Conservation (phyloP, 768 basidiomycete genomes). For the Leccinum ochraceum region DNA sequence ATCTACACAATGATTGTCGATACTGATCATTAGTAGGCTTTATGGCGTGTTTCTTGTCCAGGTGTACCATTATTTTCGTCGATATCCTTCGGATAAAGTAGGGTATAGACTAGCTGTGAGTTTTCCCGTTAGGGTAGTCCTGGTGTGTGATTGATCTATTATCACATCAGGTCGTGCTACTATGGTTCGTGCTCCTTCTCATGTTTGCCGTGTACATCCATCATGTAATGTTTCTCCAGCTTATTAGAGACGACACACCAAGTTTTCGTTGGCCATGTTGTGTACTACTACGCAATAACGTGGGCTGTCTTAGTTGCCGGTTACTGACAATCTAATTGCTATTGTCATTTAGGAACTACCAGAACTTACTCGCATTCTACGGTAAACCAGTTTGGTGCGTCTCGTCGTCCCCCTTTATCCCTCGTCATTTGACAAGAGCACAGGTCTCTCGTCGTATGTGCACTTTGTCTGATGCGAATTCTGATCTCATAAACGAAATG, state of each 20-base stretch:
- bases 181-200: slow-evolving; percentile 31
- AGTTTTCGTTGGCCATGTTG: slow-evolving; percentile 48
- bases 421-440: slow-evolving; percentile 21
- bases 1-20: neutral
- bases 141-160: neutral
- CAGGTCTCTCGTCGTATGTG: slow-evolving; percentile 52
- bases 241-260: slow-evolving; percentile 50
- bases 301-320: slow-evolving; percentile 31
- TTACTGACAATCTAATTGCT: slow-evolving; percentile 6
- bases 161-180: slow-evolving; percentile 30
- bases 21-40: slow-evolving; percentile 36
- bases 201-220: neutral
- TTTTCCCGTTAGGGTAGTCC: slow-evolving; percentile 7
- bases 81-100: neutral
- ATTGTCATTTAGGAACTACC: slow-evolving; percentile 39
- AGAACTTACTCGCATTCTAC: slow-evolving; percentile 36
- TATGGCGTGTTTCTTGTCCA: slow-evolving; percentile 47
- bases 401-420: neutral
- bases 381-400: slow-evolving; percentile 49
- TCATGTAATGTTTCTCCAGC: slow-evolving; percentile 32
- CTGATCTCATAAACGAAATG: slow-evolving; percentile 1
- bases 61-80: neutral
- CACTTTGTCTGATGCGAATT: slow-evolving; percentile 3
- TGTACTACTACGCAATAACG: slow-evolving; percentile 58
- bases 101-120: slow-evolving; percentile 31